Conservation (phyloP, 345 rosid genomes). For the Lumnitzera littorea region DNA sequence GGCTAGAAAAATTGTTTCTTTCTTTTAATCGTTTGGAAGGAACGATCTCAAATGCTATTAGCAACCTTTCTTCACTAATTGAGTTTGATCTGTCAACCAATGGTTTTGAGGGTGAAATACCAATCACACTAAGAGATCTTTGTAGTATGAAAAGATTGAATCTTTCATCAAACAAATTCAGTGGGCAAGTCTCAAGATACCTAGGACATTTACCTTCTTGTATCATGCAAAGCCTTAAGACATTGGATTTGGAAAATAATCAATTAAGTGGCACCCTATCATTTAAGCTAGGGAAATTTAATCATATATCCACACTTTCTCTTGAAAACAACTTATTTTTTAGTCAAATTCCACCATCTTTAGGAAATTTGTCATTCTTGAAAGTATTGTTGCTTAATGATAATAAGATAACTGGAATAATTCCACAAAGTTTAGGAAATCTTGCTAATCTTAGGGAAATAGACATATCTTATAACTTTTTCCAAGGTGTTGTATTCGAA, state of each 20-base stretch:
- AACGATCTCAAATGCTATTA: slow-evolving; percentile 6
- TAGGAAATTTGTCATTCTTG: neutral
- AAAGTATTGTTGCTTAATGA: slow-evolving; percentile 6
- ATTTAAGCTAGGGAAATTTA: neutral
- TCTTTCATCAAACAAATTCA: slow-evolving; percentile 6
- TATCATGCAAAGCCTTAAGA: slow-evolving; percentile 9
- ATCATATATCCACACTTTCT: neutral
- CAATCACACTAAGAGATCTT: slow-evolving; percentile 10
- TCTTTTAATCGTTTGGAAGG: slow-evolving; percentile 8
- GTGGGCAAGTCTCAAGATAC: slow-evolving; percentile 1
- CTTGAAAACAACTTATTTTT: neutral
- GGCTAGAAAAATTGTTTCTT: slow-evolving; percentile 17
- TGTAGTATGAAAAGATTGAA: slow-evolving; percentile 11
- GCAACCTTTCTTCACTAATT: slow-evolving; percentile 12
- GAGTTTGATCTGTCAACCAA: slow-evolving; percentile 6
- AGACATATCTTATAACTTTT: slow-evolving; percentile 10
- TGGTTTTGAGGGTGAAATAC: slow-evolving; percentile 1
- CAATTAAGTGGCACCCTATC: slow-evolving; percentile 15
- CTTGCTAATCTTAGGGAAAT: slow-evolving; percentile 1
- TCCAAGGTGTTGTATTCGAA: slow-evolving; percentile 16
- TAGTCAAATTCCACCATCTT: neutral
- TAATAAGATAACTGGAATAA: slow-evolving; percentile 9
- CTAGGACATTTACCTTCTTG: slow-evolving; percentile 12
- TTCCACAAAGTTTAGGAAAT: neutral
- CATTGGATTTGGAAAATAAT: slow-evolving; percentile 6